These are phyloP conservation scores for Conoideocrella luteorostrata DNA, from an alignment of 2,329 filamentous ascomycete species.

Conservation along the genomic window DNA sequence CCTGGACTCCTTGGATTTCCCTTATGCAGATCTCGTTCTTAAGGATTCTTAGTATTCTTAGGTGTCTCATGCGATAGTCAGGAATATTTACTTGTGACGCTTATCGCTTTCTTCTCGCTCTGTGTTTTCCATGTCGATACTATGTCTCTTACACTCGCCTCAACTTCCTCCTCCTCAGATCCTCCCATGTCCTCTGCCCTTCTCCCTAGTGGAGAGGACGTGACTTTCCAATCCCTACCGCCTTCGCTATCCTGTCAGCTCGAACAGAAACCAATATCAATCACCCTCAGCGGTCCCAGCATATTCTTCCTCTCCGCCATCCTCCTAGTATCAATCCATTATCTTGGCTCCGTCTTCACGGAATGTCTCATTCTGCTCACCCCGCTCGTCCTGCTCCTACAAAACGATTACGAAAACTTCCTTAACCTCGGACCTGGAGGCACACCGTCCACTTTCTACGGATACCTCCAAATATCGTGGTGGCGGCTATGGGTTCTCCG, in stretches of 20 bases:
- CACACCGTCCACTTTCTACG: constrained; percentile 65
- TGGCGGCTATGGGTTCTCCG: constrained; percentile 65
- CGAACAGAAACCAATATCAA: constrained; percentile 43
- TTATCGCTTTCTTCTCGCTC: background rate
- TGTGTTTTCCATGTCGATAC: background rate
- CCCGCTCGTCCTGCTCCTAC: constrained; percentile 45
- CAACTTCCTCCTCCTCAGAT: background rate
- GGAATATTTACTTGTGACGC: background rate
- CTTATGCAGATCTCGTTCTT: background rate
- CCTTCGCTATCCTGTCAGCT: constrained; percentile 17
- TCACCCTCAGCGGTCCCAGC: constrained; percentile 46
- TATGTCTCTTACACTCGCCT: constrained; percentile 8
- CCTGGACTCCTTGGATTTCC: background rate
- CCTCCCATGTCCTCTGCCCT: background rate
- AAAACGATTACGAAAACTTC: constrained; percentile 70
- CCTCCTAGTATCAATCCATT: constrained; percentile 47
- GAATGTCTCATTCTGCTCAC: constrained; percentile 44
- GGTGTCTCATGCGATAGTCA: background rate
- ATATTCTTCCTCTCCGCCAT: constrained; percentile 38
- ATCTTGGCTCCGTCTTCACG: constrained; percentile 40
- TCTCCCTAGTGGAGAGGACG: background rate
- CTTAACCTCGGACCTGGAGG: constrained; percentile 73
- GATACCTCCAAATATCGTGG: constrained; percentile 68
- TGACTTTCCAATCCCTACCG: background rate
- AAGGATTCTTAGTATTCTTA: background rate